A percentile compares a stretch with the other conserved stretches of the same genome.
phyloP scores from a whole-genome alignment of 257 asterid species.

The Solanum appendiculatum region DNA sequence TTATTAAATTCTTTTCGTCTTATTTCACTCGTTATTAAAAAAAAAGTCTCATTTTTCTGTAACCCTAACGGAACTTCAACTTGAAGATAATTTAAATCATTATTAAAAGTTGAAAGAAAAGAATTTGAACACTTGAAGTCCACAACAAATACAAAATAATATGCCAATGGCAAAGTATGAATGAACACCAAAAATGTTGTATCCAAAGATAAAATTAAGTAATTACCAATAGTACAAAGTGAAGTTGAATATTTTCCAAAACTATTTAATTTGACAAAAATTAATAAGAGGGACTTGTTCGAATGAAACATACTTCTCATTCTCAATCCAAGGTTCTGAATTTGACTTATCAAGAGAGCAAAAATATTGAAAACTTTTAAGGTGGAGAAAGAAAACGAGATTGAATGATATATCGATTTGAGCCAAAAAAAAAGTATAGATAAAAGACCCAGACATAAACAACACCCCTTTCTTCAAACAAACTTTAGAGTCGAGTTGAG shows the following conservation, averaged over 20 bases:
- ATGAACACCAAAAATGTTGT: not conserved
- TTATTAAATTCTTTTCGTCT: not conserved
- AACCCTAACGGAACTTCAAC: not conserved
- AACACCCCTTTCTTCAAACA: not conserved
- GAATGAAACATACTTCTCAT: rapidly evolving
- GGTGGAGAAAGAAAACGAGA: no score
- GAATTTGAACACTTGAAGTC: not conserved
- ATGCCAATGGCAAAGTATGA: not conserved
- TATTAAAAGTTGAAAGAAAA: not conserved
- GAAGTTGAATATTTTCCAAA: not conserved
- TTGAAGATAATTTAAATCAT: not conserved
- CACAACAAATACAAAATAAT: not conserved
- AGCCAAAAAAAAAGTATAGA: not conserved
- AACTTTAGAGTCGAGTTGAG: not conserved
- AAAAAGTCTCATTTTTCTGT: not conserved
- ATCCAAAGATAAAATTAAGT: not conserved
- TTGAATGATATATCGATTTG: no score
- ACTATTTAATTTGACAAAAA: not conserved
- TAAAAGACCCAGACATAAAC: not conserved
- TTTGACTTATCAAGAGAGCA: no score
- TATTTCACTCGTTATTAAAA: not conserved
- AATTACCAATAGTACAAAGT: not conserved
- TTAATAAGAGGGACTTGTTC: not conserved
- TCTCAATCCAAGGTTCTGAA: not conserved
- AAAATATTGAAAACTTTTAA: not conserved